These are phyloP conservation scores for Sporisorium graminicola DNA, from an alignment of 1,284 basidiomycete genomes.

Conservation along the genomic window DNA sequence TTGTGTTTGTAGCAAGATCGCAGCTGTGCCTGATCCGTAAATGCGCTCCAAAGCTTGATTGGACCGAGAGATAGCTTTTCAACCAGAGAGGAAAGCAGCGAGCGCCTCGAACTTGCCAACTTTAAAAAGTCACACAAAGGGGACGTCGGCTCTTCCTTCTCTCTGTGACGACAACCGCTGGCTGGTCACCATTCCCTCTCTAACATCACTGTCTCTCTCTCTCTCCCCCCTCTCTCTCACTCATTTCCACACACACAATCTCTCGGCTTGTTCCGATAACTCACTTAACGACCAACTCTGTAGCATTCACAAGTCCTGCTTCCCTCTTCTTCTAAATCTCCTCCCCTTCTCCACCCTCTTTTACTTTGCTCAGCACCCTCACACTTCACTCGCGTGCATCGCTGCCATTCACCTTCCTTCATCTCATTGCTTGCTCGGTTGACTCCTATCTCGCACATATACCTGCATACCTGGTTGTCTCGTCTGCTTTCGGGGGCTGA, in stretches of 20 bases:
- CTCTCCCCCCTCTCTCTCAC: conserved; percentile 1
- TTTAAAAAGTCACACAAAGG: conserved; percentile 29
- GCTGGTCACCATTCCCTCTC: conserved; percentile 16
- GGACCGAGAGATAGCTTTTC: conserved; percentile 1
- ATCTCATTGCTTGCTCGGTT: conserved; percentile 11
- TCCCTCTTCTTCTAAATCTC: conserved; percentile 8
- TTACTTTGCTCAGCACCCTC: conserved; percentile 2
- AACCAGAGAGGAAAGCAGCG: no score
- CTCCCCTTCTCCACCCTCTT: conserved; percentile 1
- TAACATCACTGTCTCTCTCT: not conserved
- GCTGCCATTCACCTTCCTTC: conserved; percentile 12
- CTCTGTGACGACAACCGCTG: conserved; percentile 15
- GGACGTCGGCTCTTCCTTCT: conserved; percentile 10
- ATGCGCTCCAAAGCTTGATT: conserved; percentile 5
- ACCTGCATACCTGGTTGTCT: conserved; percentile 17
- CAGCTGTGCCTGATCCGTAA: conserved; percentile 24
- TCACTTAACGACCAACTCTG: conserved; percentile 10
- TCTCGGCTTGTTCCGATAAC: not conserved
- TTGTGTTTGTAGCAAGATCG: not conserved
- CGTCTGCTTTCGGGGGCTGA: not conserved
- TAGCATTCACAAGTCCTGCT: conserved; percentile 15
- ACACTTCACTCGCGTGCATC: not conserved
- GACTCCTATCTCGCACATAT: conserved; percentile 28
- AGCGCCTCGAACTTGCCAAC: no score
- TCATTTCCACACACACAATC: not conserved